Base-by-base conservation (phyloP, 176 grass and related monocot species). In the Stipa capillata region DNA sequence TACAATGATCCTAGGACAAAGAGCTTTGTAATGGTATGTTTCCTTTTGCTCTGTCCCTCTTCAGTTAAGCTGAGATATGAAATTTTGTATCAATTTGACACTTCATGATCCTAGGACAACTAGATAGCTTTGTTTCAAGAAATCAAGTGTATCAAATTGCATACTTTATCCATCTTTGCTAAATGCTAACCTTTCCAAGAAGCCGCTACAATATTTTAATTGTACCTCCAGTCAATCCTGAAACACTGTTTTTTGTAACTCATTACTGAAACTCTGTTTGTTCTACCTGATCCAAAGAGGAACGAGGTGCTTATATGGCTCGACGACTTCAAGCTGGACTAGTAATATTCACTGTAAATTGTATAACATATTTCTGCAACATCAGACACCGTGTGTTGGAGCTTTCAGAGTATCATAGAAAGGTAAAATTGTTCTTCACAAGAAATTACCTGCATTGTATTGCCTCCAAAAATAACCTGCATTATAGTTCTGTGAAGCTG, bases 1-100 rank as follows among this genome's bases (percentile, higher is more conserved):
- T 97, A 91, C 70, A 97, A 97, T 87, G 93, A 97, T 83, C 87
- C 87, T 56, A 83, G 85, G 42, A 97, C 93, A 76, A 78, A 82
- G 73, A 80, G 83, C 79, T 93, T 97, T 74, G 34, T 93, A 70
- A 93, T 93, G 90, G 93, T 97, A 90, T 79, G 56, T 55, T 74
- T 82, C 54, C 15, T 73, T 56, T n/a, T 54, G 13, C 12, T 4
- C 32, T 41, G 50, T 62, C 11, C 42, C 8, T 43, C 20, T 17
- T 64, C 43, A 41, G 6, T 41, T 64, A 21, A 65, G 36, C 25
- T 70, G 20, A 35, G 6, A 43, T 24, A 29, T 53, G 37, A 44
- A 56, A 74, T 41, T 73, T 4, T 73, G 10, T 28, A 64, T 51
- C 21, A 53, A 5, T 64, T 11, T 77, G 13, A 11, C 28, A 65